Conservation (phyloP, 2,329 filamentous ascomycete species). For the Penicillium sclerotigenum region DNA sequence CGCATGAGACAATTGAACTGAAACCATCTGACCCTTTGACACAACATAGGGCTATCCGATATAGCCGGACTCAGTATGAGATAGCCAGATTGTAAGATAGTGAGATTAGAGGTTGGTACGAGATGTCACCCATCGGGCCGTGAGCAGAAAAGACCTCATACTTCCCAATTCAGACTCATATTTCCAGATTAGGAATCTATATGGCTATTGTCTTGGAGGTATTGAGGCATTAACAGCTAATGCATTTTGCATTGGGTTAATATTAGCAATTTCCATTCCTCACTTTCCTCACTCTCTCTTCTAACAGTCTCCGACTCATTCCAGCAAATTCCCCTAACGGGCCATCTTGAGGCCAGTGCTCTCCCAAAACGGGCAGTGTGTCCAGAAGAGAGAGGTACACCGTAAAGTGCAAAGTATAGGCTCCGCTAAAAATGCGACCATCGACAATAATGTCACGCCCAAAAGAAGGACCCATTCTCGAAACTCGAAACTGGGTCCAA, state of each 20-base stretch:
- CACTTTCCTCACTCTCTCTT: background rate
- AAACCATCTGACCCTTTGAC: background rate
- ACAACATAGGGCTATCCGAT: background rate
- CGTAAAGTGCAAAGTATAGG: slow-evolving; percentile 1
- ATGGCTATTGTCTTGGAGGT: background rate
- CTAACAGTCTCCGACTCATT: background rate
- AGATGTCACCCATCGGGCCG: background rate
- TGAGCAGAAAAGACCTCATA: background rate
- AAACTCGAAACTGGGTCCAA: slow-evolving; percentile 2
- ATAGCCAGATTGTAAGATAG: background rate
- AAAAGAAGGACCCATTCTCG: slow-evolving; percentile 6
- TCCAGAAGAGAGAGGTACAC: slow-evolving; percentile 3
- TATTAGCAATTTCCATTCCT: background rate
- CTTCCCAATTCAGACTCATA: background rate
- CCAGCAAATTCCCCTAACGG: background rate
- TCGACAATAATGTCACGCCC: slow-evolving; percentile 3
- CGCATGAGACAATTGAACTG: background rate
- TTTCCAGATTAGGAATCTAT: background rate
- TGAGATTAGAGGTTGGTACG: background rate
- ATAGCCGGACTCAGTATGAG: background rate
- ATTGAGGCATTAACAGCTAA: background rate
- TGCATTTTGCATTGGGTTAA: background rate
- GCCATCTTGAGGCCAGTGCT: slow-evolving; percentile 8
- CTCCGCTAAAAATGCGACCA: slow-evolving; percentile 6
- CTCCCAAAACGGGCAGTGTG: background rate